These are phyloP conservation scores for Apiospora sp. DNA, from an alignment of 2,329 filamentous ascomycete species.

Conservation along the genomic window DNA sequence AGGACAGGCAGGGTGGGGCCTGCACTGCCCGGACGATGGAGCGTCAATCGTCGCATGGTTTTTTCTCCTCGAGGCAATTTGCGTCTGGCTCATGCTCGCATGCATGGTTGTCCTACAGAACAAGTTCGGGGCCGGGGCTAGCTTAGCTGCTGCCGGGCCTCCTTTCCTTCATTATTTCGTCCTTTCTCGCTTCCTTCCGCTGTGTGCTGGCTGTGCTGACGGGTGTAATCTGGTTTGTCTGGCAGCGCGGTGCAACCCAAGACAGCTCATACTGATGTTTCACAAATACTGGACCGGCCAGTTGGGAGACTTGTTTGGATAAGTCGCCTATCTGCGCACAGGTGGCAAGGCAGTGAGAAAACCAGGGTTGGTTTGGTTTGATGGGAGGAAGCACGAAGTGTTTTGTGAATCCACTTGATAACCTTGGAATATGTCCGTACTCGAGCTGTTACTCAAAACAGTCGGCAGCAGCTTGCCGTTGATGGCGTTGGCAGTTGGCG, in stretches of 20 bases:
- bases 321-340: too few relatives aligned
- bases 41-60: slow-evolving; percentile 18
- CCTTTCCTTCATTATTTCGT: neutral
- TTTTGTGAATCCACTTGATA: slow-evolving; percentile 10
- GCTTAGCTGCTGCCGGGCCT: neutral
- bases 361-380: neutral
- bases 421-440: slow-evolving; percentile 17
- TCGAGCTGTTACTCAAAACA: slow-evolving; percentile 9
- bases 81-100: slow-evolving; percentile 19
- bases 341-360: neutral
- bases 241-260: slow-evolving; percentile 4
- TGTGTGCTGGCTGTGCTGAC: neutral
- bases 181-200: neutral
- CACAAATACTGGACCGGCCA: slow-evolving; percentile 19
- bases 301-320: neutral
- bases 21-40: slow-evolving; percentile 20
- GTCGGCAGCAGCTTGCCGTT: neutral
- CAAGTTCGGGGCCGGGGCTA: neutral
- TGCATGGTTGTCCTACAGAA: slow-evolving; percentile 12
- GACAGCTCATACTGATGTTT: slow-evolving; percentile 19
- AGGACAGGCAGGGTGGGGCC: slow-evolving; percentile 12
- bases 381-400: neutral
- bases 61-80: slow-evolving; percentile 14
- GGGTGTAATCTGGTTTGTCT: neutral
- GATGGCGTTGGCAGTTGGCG: neutral